Conservation (phyloP, 2,329 filamentous ascomycete species). For the Pseudocercospora fijiensis region DNA sequence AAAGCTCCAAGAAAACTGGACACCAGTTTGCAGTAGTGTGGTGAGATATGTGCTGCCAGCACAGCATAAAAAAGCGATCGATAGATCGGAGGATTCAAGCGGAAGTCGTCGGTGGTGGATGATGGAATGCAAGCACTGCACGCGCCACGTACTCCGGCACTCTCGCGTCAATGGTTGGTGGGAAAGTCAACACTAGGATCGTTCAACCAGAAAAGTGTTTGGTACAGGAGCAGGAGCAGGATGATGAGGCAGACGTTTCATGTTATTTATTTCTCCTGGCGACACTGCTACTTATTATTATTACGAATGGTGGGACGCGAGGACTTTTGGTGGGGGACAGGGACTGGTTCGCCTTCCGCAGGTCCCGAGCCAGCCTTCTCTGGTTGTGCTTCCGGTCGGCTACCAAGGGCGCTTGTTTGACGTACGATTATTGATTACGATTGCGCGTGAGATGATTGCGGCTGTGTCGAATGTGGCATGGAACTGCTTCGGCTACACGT, state of each 20-base stretch:
- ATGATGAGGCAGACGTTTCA: constrained; percentile 1
- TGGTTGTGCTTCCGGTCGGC: not conserved
- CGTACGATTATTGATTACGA: not conserved
- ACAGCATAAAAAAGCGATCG: not conserved
- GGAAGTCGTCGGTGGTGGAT: not conserved
- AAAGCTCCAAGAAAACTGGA: not conserved
- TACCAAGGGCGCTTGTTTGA: not conserved
- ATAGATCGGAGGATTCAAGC: constrained; percentile 4
- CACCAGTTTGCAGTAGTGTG: not conserved
- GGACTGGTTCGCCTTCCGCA: not conserved
- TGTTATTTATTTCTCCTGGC: not conserved
- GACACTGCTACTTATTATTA: constrained; percentile 4
- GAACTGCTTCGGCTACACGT: not conserved
- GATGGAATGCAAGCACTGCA: not conserved
- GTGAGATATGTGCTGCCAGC: not conserved
- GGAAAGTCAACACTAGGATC: not conserved
- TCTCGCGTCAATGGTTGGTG: not conserved
- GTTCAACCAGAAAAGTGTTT: not conserved
- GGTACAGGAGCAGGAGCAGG: not conserved
- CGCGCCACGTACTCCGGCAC: constrained; percentile 16
- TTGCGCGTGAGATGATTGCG: not conserved
- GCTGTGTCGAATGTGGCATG: not conserved
- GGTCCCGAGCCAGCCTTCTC: not conserved
- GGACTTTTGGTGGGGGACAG: constrained; percentile 5
- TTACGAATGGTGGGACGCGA: constrained; percentile 4